Conservation (phyloP, 148 eudicot genomes). For the Chenopodium album region DNA sequence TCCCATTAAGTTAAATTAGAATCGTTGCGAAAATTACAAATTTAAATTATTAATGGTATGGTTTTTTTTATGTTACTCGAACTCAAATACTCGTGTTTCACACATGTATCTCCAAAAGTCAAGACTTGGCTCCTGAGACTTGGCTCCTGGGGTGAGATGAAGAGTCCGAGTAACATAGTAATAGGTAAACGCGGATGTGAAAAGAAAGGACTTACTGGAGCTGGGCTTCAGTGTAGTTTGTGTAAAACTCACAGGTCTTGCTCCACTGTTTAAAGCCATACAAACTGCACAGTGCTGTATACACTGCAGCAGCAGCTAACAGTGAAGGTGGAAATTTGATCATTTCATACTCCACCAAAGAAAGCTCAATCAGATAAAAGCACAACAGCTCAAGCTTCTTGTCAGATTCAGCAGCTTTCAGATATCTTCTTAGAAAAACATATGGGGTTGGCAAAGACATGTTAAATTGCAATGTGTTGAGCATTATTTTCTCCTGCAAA, state of each 20-base stretch:
- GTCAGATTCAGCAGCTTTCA: conserved; percentile 82
- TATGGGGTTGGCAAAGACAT: conserved; percentile 80
- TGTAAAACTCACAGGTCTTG: conserved; percentile 65
- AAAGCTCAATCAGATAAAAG: conserved; percentile 67
- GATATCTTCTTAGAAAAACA: conserved; percentile 68
- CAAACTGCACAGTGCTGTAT: conserved; percentile 69
- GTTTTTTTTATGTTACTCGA: background rate
- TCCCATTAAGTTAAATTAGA: background rate
- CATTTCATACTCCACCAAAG: conserved; percentile 81
- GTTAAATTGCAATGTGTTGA: conserved; percentile 71
- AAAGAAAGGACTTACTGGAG: conserved; percentile 52
- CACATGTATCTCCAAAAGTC: no score
- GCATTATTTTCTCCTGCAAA: conserved; percentile 67
- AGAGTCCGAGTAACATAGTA: background rate
- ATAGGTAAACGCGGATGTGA: background rate
- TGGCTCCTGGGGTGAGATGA: no score
- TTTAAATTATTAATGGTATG: background rate
- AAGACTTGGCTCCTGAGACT: no score
- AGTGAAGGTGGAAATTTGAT: conserved; percentile 71
- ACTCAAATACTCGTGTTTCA: background rate
- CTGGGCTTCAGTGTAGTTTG: conserved; percentile 57
- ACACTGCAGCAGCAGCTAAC: conserved; percentile 78
- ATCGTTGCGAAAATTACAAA: background rate
- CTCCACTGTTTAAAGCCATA: conserved; percentile 68
- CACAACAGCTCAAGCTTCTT: conserved; percentile 58